These are phyloP conservation scores for Penicillium sp. DNA, from an alignment of 2,329 filamentous ascomycete genomes.

Conservation along the genomic window DNA sequence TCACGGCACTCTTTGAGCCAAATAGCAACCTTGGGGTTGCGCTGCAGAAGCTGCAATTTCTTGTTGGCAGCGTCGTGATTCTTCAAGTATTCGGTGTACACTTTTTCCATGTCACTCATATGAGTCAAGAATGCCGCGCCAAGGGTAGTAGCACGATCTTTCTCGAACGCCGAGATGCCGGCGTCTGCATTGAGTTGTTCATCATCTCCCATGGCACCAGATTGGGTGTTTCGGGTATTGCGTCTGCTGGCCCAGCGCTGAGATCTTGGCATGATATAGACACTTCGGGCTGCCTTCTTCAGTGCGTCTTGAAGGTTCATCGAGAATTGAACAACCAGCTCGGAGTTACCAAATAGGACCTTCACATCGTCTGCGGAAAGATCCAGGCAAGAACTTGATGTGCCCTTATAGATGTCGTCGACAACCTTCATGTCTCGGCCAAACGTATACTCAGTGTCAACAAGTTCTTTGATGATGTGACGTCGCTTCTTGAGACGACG, in stretches of 20 bases:
- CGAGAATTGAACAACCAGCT: constrained; percentile 86
- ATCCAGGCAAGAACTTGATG: constrained; percentile 75
- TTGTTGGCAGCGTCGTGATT: constrained; percentile 65
- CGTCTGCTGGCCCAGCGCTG: constrained; percentile 55
- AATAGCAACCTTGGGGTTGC: constrained; percentile 62
- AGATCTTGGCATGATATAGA: constrained; percentile 68
- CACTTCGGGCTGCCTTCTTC: constrained; percentile 73
- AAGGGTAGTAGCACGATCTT: constrained; percentile 58
- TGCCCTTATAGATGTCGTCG: constrained; percentile 96
- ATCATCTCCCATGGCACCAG: constrained; percentile 32
- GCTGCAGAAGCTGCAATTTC: constrained; percentile 52
- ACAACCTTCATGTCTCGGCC: constrained; percentile 95
- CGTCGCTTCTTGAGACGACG: constrained; percentile 72
- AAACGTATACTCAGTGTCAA: constrained; percentile 90
- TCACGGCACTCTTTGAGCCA: constrained; percentile 94
- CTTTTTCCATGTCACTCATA: constrained; percentile 59
- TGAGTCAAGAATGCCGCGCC: constrained; percentile 59
- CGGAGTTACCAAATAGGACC: constrained; percentile 86
- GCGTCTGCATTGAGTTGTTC: constrained; percentile 25
- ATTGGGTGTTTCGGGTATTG: constrained; percentile 41
- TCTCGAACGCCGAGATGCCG: constrained; percentile 50
- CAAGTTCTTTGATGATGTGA: constrained; percentile 83
- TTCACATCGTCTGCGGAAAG: constrained; percentile 82
- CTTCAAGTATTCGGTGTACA: constrained; percentile 64
- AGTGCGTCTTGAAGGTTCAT: constrained; percentile 74